Percentiles rank a stretch among this genome's conserved stretches.
These are phyloP conservation scores for Yamadazyma epiphylla DNA, from an alignment of 1,139 yeast genomes.

Conservation along the genomic window DNA sequence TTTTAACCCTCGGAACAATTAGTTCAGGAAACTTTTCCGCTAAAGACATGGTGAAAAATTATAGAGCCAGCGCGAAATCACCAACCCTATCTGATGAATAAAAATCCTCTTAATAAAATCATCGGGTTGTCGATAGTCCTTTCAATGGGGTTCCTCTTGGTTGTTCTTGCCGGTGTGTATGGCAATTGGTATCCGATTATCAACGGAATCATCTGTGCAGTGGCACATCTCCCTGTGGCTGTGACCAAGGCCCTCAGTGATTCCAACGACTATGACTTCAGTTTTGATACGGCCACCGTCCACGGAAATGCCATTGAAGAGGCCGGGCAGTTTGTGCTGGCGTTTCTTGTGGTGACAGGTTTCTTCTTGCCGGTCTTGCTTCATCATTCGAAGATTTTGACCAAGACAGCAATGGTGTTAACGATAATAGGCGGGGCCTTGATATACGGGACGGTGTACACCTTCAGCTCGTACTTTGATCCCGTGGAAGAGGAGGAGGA, in stretches of 20 bases:
- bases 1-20: slow-evolving; percentile 12
- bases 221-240: slow-evolving; percentile 70
- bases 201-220: slow-evolving; percentile 47
- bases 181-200: slow-evolving; percentile 78
- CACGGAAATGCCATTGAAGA: slow-evolving; percentile 40
- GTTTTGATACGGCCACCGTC: slow-evolving; percentile 36
- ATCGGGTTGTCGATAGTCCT: slow-evolving; percentile 70
- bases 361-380: slow-evolving; percentile 63
- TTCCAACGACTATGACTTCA: slow-evolving; percentile 42
- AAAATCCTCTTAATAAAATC: slow-evolving; percentile 67
- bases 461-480: slow-evolving; percentile 70
- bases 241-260: slow-evolving; percentile 27
- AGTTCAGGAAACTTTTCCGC: slow-evolving; percentile 14
- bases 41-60: too few relatives aligned
- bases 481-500: slow-evolving; percentile 42
- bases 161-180: slow-evolving; percentile 71
- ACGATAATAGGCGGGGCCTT: slow-evolving; percentile 67
- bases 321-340: slow-evolving; percentile 65
- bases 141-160: slow-evolving; percentile 73
- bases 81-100: too few relatives aligned
- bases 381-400: slow-evolving; percentile 60
- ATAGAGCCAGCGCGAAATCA: too few relatives aligned
- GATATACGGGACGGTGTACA: slow-evolving; percentile 69
- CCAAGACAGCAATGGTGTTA: slow-evolving; percentile 55
- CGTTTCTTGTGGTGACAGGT: slow-evolving; percentile 64